Conservation (phyloP, 208 protist species). For the Leishmania mexicana region DNA sequence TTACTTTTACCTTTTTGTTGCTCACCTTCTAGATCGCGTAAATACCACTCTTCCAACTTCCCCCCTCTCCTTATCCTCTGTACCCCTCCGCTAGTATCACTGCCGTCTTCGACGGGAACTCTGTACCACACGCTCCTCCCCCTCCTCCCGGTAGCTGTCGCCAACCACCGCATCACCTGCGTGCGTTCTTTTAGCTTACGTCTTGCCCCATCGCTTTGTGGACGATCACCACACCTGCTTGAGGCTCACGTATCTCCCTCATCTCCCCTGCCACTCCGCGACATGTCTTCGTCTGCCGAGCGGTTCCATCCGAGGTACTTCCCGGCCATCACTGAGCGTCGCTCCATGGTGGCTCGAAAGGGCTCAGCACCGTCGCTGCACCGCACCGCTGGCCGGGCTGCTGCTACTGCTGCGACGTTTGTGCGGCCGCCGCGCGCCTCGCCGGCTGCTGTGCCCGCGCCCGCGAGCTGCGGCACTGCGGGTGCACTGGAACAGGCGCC, state of each 20-base stretch:
- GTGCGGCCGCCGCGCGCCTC: slow-evolving; percentile 63
- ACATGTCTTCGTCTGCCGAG: slow-evolving; percentile 9
- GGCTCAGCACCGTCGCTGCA: slow-evolving; percentile 9
- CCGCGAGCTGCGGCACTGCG: background rate
- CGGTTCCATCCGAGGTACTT: too few species aligned
- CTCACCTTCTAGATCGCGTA: background rate
- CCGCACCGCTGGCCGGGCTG: slow-evolving; percentile 3
- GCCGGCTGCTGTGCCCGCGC: background rate
- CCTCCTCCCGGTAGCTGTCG: background rate
- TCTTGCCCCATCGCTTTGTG: background rate
- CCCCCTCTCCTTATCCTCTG: background rate
- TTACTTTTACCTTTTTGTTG: background rate
- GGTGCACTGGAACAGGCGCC: background rate
- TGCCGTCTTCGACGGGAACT: background rate
- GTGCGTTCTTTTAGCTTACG: background rate
- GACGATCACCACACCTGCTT: background rate
- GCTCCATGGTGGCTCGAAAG: slow-evolving; percentile 10
- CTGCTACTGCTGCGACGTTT: slow-evolving; percentile 45
- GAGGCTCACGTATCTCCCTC: background rate
- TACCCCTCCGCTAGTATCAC: background rate
- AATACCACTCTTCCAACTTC: background rate
- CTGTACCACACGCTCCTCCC: background rate
- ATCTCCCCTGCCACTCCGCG: background rate
- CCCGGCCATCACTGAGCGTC: background rate
- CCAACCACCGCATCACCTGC: background rate